phyloP scores from a whole-genome alignment of 2,329 filamentous ascomycete species.

The Talaromyces sp. region DNA sequence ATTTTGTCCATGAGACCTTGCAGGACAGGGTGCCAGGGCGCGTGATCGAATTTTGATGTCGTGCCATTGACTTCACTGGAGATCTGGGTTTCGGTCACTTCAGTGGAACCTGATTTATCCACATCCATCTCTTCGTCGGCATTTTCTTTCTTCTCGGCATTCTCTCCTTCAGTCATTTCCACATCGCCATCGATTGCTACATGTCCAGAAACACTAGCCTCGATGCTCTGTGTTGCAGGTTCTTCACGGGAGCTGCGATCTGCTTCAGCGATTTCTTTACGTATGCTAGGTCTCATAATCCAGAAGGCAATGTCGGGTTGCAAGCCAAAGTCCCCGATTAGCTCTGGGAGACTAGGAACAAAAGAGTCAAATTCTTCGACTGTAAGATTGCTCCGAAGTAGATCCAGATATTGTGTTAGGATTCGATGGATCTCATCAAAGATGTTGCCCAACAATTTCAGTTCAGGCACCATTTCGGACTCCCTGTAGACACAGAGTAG shows the following conservation, averaged over 20 bases:
- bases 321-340: slow-evolving; percentile 76
- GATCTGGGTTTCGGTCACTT: slow-evolving; percentile 3
- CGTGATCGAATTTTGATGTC: slow-evolving; percentile 35
- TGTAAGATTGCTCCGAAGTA: slow-evolving; percentile 75
- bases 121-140: slow-evolving; percentile 33
- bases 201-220: slow-evolving; percentile 21
- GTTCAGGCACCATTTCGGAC: slow-evolving; percentile 64
- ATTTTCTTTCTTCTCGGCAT: slow-evolving; percentile 21
- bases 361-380: slow-evolving; percentile 72
- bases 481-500: slow-evolving; percentile 79
- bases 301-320: slow-evolving; percentile 79
- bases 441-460: slow-evolving; percentile 84
- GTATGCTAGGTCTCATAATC: slow-evolving; percentile 71
- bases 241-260: slow-evolving; percentile 35
- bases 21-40: slow-evolving; percentile 65
- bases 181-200: slow-evolving; percentile 32
- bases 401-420: slow-evolving; percentile 81
- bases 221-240: slow-evolving; percentile 20
- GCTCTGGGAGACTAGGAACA: slow-evolving; percentile 68
- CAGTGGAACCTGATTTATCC: slow-evolving; percentile 24
- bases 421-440: slow-evolving; percentile 87
- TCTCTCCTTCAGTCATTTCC: slow-evolving; percentile 32
- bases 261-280: slow-evolving; percentile 55
- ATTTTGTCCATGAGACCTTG: slow-evolving; percentile 70
- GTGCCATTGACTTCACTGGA: slow-evolving; percentile 17